A percentile compares a stretch with the other conserved stretches of the same genome.
Conservation (phyloP, 768 basidiomycete species). For the Pisolithus orientalis region DNA sequence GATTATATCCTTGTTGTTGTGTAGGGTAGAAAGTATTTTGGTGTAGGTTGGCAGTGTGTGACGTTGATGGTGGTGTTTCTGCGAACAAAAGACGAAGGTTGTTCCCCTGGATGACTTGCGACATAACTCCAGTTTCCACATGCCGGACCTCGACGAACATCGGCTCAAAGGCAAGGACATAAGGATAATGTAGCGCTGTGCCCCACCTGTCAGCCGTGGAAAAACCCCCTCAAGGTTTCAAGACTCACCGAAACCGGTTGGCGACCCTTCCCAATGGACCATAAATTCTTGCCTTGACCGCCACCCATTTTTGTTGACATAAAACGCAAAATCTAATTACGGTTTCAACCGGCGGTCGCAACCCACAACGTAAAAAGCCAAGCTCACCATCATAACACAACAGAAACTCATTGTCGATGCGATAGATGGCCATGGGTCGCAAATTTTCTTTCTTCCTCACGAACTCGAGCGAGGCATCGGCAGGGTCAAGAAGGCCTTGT, state of each 20-base stretch:
- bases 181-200: constrained; percentile 95
- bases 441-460: constrained; percentile 85
- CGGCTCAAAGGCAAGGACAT: constrained; percentile 93
- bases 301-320: constrained; percentile 95
- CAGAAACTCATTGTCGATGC: constrained; percentile 94
- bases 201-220: constrained; percentile 3
- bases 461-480: constrained; percentile 88
- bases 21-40: constrained; percentile 30
- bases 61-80: constrained; percentile 84
- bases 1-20: constrained; percentile 22
- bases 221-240: not conserved
- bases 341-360: constrained; percentile 3
- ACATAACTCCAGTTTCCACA: constrained; percentile 85
- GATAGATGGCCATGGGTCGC: constrained; percentile 92
- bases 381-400: constrained; percentile 91
- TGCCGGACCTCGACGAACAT: constrained; percentile 96
- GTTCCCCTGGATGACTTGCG: constrained; percentile 92
- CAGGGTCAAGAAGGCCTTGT: constrained; percentile 90
- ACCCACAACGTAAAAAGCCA: not conserved
- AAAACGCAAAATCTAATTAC: constrained; percentile 89
- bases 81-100: constrained; percentile 89
- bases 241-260: constrained; percentile 88
- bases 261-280: constrained; percentile 94
- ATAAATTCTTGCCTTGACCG: constrained; percentile 87
- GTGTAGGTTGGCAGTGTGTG: constrained; percentile 44